Conservation (phyloP, 148 eudicot genomes). For the Amaranthus hypochondriacus region DNA sequence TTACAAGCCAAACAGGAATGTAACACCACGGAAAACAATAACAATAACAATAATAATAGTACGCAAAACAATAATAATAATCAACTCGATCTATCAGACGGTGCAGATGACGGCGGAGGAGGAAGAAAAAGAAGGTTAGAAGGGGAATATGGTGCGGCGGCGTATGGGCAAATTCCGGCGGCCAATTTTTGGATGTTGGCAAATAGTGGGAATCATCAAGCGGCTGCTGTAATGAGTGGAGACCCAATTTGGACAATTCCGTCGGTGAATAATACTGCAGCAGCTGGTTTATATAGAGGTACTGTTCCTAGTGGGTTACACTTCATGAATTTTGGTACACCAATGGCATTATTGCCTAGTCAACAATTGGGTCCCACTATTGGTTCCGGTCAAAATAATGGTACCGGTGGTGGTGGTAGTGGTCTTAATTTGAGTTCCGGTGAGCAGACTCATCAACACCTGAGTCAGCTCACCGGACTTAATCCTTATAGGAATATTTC, state of each 20-base stretch:
- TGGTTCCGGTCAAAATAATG: neutral
- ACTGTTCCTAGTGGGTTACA: slow-evolving; percentile 69
- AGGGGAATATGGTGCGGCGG: slow-evolving; percentile 13
- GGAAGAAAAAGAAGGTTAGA: slow-evolving; percentile 40
- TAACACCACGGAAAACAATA: slow-evolving; percentile 11
- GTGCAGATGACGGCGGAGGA: slow-evolving; percentile 44
- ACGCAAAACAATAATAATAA: slow-evolving; percentile 2
- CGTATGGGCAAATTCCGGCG: slow-evolving; percentile 60
- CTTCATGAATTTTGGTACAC: slow-evolving; percentile 87
- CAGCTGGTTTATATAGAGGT: slow-evolving; percentile 54
- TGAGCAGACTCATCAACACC: slow-evolving; percentile 42
- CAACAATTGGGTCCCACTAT: slow-evolving; percentile 47
- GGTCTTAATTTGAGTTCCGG: slow-evolving; percentile 22
- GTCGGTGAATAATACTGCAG: slow-evolving; percentile 38
- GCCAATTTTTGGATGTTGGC: slow-evolving; percentile 88
- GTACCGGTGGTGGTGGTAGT: slow-evolving; percentile 7
- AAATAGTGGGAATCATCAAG: slow-evolving; percentile 35
- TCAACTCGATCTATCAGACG: slow-evolving; percentile 43
- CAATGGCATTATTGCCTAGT: slow-evolving; percentile 66
- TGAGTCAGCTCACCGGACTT: slow-evolving; percentile 57
- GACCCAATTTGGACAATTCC: slow-evolving; percentile 88
- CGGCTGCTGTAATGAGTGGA: slow-evolving; percentile 30
- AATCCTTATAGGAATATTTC: slow-evolving; percentile 38
- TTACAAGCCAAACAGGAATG: slow-evolving; percentile 53
- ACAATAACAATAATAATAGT: neutral